Base-by-base conservation (phyloP, 1,284 basidiomycete species). In the Irpex sp. region DNA sequence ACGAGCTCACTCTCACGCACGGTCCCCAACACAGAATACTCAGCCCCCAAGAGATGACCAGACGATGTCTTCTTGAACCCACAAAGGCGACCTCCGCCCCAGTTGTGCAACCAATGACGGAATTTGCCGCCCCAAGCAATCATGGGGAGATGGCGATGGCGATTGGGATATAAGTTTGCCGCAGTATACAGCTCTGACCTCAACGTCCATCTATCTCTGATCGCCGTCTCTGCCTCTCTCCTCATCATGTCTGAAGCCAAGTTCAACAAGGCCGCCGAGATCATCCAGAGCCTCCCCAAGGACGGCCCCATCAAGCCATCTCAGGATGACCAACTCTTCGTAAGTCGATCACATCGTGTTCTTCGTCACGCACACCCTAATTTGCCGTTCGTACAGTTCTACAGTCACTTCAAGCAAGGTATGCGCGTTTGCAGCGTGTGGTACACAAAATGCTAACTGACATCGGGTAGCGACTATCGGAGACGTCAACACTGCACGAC, bases 331-430 rank as follows among this genome's bases (percentile, higher is more conserved):
- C 85, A 94, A 81, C 89, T 97, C 70, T 83, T 80, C 72, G 95
- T 91, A 19, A 51, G 49, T 17, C 11, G 13, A 17, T 51, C 49
- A 15, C 17, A 15, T 51, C 49, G 74, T 73, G 87, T 77, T 17
- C 55, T 38, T 58, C 21, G 56, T 13, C 58, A 17, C 38, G 59
- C 47, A 58, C 60, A 62, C 38, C 63, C 64, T 44, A 31, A 59
- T 51, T 34, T 51, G 13, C 54, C 65, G 68, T 58, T 61, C 47
- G 37, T 47, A 63, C 54, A 97, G 95, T 97, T 97, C 82, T 97
- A 98, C 83, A 85, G 84, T 71, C 86, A 90, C 75, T 97, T 83
- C 84, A 98, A 97, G 83, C 94, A 96, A 82, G 92, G 92, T 91
- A 62, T 47, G 74, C 64, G 64, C 36, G n/a, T 54, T 57, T 62